A percentile compares a stretch with the other conserved stretches of the same genome.
Evolutionary conservation across 2,329 filamentous ascomycete species (phyloP).

Genomic region (Fusarium acutatum): DNA sequence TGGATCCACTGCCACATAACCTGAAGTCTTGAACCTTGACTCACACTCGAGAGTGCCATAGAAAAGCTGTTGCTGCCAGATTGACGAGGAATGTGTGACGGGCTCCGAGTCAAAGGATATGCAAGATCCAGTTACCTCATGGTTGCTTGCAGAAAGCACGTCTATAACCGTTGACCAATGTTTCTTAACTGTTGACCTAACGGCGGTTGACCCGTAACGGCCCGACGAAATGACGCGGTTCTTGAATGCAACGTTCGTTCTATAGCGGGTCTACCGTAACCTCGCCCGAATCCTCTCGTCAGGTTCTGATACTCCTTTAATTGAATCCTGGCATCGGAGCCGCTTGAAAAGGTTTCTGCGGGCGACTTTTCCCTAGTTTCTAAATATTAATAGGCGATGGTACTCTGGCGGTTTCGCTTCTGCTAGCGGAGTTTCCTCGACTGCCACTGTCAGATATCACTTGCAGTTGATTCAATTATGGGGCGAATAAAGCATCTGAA

Average conservation of each 20-base stretch:
- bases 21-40: too few species aligned
- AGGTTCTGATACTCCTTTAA: too few species aligned
- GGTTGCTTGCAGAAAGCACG: too few species aligned
- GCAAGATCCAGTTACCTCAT: background rate
- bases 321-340: background rate
- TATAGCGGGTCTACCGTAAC: background rate
- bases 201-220: background rate
- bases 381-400: rapidly evolving
- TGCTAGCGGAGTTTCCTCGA: background rate
- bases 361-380: background rate
- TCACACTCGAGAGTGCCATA: too few species aligned
- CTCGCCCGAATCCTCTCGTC: background rate
- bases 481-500: too few species aligned
- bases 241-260: background rate
- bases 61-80: too few species aligned
- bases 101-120: background rate
- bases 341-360: background rate
- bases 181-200: rapidly evolving
- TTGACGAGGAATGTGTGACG: too few species aligned
- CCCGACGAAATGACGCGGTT: background rate
- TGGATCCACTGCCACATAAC: too few species aligned
- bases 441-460: background rate
- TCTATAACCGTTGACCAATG: too few species aligned
- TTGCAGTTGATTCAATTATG: background rate
- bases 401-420: background rate